These are phyloP conservation scores for Tillandsia leiboldiana DNA, from an alignment of 176 grass and related monocot species.

Conservation along the genomic window DNA sequence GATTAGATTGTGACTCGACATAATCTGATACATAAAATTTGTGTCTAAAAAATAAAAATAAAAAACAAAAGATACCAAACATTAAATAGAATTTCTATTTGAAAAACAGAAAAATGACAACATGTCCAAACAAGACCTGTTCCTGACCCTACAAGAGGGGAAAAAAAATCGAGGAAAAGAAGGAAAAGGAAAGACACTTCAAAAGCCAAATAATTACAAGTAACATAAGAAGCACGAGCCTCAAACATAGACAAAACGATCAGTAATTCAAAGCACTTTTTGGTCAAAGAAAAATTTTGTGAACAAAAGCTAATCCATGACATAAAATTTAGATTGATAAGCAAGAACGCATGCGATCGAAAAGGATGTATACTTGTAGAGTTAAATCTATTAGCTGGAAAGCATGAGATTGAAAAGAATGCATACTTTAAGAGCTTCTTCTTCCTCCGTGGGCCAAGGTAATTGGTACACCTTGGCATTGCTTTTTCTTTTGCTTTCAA, in stretches of 20 bases:
- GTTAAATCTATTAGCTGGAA: not conserved
- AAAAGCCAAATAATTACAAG: not conserved
- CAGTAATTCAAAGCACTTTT: not conserved
- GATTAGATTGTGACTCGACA: too few relatives aligned
- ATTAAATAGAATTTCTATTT: too few relatives aligned
- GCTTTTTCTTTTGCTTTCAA: too few relatives aligned
- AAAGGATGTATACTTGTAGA: too few relatives aligned
- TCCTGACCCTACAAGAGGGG: not conserved
- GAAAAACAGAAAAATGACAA: not conserved
- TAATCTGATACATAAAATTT: too few relatives aligned
- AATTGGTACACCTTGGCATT: constrained; percentile 27
- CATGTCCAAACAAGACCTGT: too few relatives aligned
- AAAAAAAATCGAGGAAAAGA: not conserved
- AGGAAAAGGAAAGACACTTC: not conserved
- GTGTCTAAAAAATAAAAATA: too few relatives aligned
- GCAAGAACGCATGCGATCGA: not conserved
- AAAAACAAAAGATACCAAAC: too few relatives aligned
- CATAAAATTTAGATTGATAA: not conserved
- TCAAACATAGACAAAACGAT: not conserved
- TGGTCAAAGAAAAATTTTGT: not conserved
- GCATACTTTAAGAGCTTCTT: constrained; percentile 37
- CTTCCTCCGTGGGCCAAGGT: constrained; percentile 48
- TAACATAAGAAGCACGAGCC: not conserved
- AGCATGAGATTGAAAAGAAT: constrained; percentile 7
- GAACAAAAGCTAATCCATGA: not conserved